Conservation (phyloP, 176 grass and related monocot species). For the Phoenix dactylifera region DNA sequence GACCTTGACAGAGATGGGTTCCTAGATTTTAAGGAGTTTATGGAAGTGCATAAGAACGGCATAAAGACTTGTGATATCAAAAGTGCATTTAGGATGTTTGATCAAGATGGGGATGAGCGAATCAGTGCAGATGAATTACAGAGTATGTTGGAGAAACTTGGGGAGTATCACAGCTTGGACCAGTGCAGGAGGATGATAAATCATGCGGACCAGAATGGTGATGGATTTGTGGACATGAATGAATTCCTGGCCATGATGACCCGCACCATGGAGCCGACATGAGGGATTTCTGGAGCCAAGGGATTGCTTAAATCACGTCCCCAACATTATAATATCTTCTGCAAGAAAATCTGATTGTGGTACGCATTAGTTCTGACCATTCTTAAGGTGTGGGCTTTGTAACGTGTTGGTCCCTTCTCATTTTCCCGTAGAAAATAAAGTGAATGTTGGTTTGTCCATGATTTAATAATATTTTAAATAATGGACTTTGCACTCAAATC, state of each 20-base stretch:
- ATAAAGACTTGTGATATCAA: conserved; percentile 48
- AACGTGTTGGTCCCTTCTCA: no score
- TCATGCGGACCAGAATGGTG: conserved; percentile 32
- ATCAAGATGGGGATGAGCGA: conserved; percentile 36
- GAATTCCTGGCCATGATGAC: conserved; percentile 94
- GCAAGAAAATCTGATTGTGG: no score
- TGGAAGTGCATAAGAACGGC: conserved; percentile 59
- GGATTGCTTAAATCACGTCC: no score
- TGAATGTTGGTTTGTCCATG: no score
- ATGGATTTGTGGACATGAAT: conserved; percentile 64
- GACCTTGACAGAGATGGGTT: conserved; percentile 46
- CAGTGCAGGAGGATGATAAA: conserved; percentile 55
- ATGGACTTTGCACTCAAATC: no score
- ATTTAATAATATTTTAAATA: no score
- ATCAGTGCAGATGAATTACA: conserved; percentile 56
- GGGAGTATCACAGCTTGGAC: conserved; percentile 31
- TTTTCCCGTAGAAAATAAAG: no score
- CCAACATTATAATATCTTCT: no score
- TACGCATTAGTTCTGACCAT: no score
- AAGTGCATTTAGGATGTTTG: conserved; percentile 56
- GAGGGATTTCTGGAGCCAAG: conserved; percentile 5
- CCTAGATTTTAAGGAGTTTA: conserved; percentile 64
- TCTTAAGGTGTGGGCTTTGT: no score
- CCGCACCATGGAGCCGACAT: conserved; percentile 35
- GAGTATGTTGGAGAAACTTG: conserved; percentile 34